A percentile compares a stretch with the other conserved stretches of the same genome.
phyloP scores from a whole-genome alignment of 164 flowering plant species.

The Vitis cinerea region DNA sequence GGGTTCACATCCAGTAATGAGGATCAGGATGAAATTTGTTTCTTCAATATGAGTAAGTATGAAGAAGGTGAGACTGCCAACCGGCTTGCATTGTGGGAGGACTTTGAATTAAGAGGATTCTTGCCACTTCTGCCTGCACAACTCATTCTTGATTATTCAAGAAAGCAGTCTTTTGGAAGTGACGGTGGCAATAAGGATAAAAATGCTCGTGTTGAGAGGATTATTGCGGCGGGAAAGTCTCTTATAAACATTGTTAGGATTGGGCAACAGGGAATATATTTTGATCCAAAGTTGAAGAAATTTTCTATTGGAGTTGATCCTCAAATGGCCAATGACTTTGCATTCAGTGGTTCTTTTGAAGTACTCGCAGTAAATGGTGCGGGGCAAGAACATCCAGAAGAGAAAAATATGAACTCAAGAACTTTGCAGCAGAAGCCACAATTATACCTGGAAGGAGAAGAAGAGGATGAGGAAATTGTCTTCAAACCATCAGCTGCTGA shows the following conservation, averaged over 20 bases:
- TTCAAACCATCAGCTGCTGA: slow-evolving; percentile 71
- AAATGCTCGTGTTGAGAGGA: slow-evolving; percentile 66
- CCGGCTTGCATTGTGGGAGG: slow-evolving; percentile 84
- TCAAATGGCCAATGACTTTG: slow-evolving; percentile 30
- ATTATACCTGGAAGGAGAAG: slow-evolving; percentile 52
- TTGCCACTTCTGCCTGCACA: slow-evolving; percentile 87
- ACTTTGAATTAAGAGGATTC: slow-evolving; percentile 91
- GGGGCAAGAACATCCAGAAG: slow-evolving; percentile 28
- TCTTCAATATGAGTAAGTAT: slow-evolving; percentile 67
- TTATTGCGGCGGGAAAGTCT: slow-evolving; percentile 91
- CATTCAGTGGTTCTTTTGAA: slow-evolving; percentile 14
- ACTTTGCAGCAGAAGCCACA: slow-evolving; percentile 22
- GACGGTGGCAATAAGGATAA: slow-evolving; percentile 57
- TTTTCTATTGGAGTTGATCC: slow-evolving; percentile 64
- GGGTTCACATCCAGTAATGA: slow-evolving; percentile 38
- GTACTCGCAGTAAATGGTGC: slow-evolving; percentile 18
- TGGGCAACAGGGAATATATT: slow-evolving; percentile 54
- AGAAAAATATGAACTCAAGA: slow-evolving; percentile 16
- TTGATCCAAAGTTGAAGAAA: slow-evolving; percentile 56
- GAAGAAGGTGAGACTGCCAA: slow-evolving; percentile 81
- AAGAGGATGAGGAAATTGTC: slow-evolving; percentile 95
- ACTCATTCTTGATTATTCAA: slow-evolving; percentile 74
- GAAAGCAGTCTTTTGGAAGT: slow-evolving; percentile 57
- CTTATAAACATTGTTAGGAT: slow-evolving; percentile 50
- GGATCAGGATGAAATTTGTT: slow-evolving; percentile 69